Percentiles rank a stretch among this genome's conserved stretches.
Evolutionary conservation across 129 eudicot species (phyloP).

Genomic region (Mikania micrantha): DNA sequence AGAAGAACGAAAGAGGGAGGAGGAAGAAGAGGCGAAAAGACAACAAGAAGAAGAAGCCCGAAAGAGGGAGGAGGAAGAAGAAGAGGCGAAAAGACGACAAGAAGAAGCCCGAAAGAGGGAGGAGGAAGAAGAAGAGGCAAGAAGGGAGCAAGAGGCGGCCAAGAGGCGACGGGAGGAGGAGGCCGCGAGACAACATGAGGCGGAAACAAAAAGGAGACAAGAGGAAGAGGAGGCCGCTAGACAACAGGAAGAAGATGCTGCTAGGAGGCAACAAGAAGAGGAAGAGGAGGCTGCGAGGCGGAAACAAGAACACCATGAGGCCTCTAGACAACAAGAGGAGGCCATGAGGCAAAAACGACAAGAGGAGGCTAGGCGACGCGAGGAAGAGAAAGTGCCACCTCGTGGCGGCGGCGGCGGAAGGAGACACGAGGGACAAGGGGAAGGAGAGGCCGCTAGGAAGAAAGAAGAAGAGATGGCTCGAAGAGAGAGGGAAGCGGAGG

Average conservation of each 20-base stretch:
- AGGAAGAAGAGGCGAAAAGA: neutral
- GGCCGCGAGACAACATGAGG: neutral
- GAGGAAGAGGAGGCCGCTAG: constrained; percentile 9
- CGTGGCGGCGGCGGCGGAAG: neutral
- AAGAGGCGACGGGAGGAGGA: neutral
- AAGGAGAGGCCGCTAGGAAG: constrained; percentile 4
- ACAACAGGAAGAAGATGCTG: neutral
- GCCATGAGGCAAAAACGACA: neutral
- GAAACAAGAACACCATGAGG: neutral
- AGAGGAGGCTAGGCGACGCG: neutral
- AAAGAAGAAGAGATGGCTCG: constrained; percentile 13
- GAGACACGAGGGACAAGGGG: neutral
- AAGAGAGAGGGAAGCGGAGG: constrained; percentile 11
- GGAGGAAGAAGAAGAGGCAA: neutral
- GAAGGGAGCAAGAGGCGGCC: neutral
- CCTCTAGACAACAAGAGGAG: neutral
- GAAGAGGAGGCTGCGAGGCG: constrained; percentile 1
- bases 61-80: neutral
- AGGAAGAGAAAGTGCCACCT: constrained; percentile 2
- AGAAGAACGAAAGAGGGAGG: neutral
- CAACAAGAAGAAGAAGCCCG: neutral
- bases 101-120: no score
- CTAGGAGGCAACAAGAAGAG: neutral
- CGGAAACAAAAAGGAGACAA: neutral
- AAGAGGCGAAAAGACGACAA: neutral